phyloP scores from a whole-genome alignment of 495 filamentous ascomycete species.

The Chaetomium tenue region DNA sequence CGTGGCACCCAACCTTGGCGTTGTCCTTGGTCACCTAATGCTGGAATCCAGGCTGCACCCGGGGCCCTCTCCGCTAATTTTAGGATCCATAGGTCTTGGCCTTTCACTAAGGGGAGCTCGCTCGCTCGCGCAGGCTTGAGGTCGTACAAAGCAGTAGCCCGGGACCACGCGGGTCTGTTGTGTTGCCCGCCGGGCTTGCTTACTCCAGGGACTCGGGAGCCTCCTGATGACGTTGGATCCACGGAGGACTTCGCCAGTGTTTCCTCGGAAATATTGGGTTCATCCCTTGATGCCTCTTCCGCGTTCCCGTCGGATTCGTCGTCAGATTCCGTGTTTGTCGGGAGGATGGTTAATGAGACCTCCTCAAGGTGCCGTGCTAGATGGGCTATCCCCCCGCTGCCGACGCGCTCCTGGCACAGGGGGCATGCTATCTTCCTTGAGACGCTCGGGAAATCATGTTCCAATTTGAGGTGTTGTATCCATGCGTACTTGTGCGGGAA shows the following conservation, averaged over 20 bases:
- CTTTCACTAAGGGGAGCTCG: not conserved
- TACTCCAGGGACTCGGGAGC: no score
- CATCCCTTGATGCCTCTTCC: not conserved
- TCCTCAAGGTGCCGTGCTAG: slow-evolving; percentile 1
- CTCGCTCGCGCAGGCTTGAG: not conserved
- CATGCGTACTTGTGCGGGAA: not conserved
- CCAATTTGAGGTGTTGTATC: not conserved
- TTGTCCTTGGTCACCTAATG: not conserved
- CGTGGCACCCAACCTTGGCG: not conserved
- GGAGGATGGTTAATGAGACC: slow-evolving; percentile 6
- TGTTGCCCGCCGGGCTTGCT: no score
- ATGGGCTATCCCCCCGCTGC: not conserved
- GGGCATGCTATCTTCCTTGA: not conserved
- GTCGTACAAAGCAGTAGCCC: not conserved
- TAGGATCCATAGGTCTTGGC: not conserved
- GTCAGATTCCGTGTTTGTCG: not conserved
- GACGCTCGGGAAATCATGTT: not conserved
- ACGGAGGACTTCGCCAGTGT: not conserved
- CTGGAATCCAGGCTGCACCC: not conserved
- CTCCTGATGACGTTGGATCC: no score
- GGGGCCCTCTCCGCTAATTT: not conserved
- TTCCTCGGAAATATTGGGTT: not conserved
- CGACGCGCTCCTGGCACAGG: not conserved
- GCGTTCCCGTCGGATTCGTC: not conserved
- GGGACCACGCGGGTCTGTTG: not conserved